These are phyloP conservation scores for Apiotrichum domesticum DNA, from an alignment of 1,284 basidiomycete genomes.

Conservation along the genomic window DNA sequence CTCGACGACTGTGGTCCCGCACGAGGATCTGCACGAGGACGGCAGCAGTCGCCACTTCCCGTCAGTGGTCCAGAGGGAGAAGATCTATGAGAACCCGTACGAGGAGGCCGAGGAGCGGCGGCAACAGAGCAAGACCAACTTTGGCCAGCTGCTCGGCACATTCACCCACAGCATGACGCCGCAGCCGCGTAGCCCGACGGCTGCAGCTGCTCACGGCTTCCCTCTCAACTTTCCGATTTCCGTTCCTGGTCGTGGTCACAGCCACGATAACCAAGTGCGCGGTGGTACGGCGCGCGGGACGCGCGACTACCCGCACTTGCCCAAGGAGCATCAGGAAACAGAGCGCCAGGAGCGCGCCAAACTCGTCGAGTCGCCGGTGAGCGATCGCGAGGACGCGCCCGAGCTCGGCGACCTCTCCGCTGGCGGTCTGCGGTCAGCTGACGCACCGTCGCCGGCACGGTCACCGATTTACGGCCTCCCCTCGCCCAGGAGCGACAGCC, in stretches of 20 bases:
- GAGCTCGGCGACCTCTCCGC: not conserved
- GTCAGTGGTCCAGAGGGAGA: not conserved
- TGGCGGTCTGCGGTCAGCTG: no score
- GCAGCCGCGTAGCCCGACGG: not conserved
- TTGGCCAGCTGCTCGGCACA: constrained; percentile 8
- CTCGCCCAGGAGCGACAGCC: not conserved
- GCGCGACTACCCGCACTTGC: constrained; percentile 34
- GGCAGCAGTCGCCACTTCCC: not conserved
- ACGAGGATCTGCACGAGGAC: constrained; percentile 11
- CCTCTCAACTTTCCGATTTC: not conserved
- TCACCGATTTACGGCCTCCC: not conserved
- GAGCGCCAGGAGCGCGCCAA: constrained; percentile 33
- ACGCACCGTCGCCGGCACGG: no score
- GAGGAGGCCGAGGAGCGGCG: not conserved
- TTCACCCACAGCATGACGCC: not conserved
- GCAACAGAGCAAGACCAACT: not conserved
- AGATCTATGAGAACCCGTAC: not conserved
- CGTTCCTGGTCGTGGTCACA: no score
- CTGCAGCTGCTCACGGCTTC: not conserved
- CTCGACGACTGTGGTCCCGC: constrained; percentile 21
- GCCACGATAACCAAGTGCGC: constrained; percentile 7
- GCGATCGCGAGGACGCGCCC: not conserved
- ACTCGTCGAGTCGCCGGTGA: constrained; percentile 16
- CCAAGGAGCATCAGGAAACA: constrained; percentile 15
- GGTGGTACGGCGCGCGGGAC: constrained; percentile 26